Conservation (phyloP, 768 basidiomycete genomes). For the Phylloporus sp. region DNA sequence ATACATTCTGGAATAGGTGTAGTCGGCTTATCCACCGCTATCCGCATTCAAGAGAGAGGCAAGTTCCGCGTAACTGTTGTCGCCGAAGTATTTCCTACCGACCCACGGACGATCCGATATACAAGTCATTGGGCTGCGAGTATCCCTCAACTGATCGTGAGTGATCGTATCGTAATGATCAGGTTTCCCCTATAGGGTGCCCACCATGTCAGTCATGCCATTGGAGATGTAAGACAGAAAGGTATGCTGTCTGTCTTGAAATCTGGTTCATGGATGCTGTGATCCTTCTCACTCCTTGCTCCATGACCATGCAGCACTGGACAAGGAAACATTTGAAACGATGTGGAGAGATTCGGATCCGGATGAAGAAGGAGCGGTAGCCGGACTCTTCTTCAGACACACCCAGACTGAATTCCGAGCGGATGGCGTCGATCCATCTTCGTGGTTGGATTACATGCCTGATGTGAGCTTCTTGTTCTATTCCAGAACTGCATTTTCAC, state of each 20-base stretch:
- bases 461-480: slow-evolving; percentile 34
- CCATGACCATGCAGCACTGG: slow-evolving; percentile 46
- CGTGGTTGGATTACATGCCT: slow-evolving; percentile 49
- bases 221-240: slow-evolving; percentile 49
- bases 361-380: slow-evolving; percentile 40
- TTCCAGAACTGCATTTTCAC: not conserved
- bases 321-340: slow-evolving; percentile 67
- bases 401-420: slow-evolving; percentile 59
- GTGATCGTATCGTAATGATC: not conserved
- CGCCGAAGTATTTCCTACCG: slow-evolving; percentile 68
- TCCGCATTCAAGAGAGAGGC: slow-evolving; percentile 62
- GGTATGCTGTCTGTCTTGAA: slow-evolving; percentile 34
- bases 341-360: slow-evolving; percentile 73
- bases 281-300: not conserved
- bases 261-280: not conserved
- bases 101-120: slow-evolving; percentile 69
- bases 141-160: slow-evolving; percentile 2
- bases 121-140: slow-evolving; percentile 82
- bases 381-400: slow-evolving; percentile 62
- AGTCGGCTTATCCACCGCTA: slow-evolving; percentile 70
- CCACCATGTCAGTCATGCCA: slow-evolving; percentile 65
- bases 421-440: slow-evolving; percentile 30
- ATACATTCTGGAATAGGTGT: slow-evolving; percentile 50
- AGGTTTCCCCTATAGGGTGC: slow-evolving; percentile 54
- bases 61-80: slow-evolving; percentile 64